Conservation (phyloP, 163 green algal genomes). For the Scenedesmus sp. region DNA sequence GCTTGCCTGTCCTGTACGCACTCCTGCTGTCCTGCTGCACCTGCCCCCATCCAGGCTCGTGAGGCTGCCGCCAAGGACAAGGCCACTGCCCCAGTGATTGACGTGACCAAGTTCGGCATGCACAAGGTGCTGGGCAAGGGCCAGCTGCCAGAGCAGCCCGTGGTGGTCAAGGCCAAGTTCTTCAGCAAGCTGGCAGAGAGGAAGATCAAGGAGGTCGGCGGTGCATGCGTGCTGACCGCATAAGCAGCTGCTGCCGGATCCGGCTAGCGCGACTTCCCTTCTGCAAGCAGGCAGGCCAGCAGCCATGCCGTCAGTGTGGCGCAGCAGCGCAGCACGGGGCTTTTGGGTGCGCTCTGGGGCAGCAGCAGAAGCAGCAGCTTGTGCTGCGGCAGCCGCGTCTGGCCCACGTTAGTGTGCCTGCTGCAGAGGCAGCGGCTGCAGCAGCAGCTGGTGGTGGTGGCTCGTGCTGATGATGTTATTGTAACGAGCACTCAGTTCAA, state of each 20-base stretch:
- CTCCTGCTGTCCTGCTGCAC: not conserved
- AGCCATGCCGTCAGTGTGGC: not conserved
- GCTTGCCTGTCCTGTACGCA: not conserved
- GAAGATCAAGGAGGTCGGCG: slow-evolving; percentile 98
- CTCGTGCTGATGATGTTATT: not conserved
- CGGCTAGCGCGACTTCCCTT: not conserved
- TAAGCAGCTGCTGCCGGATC: slow-evolving; percentile 55
- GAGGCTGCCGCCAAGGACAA: slow-evolving; percentile 86
- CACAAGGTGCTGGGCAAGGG: slow-evolving; percentile 97
- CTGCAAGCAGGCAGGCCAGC: not conserved
- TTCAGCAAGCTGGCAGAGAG: slow-evolving; percentile 97
- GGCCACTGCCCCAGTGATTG: slow-evolving; percentile 89
- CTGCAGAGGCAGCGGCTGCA: not conserved
- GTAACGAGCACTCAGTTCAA: not conserved
- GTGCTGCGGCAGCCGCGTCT: not conserved
- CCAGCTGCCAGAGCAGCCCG: slow-evolving; percentile 92
- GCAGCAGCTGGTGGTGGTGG: slow-evolving; percentile 6
- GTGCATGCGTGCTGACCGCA: slow-evolving; percentile 79
- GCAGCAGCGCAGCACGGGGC: not conserved
- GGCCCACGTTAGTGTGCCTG: not conserved
- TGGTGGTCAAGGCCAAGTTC: slow-evolving; percentile 98
- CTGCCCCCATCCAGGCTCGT: slow-evolving; percentile 82
- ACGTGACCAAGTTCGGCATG: slow-evolving; percentile 97
- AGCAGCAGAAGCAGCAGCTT: slow-evolving; percentile 23
- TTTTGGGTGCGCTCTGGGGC: not conserved